Evolutionary conservation across 768 basidiomycete genomes (phyloP), one percentile per base, ranked within the genome.

Genomic region (Suillus bovinus): DNA sequence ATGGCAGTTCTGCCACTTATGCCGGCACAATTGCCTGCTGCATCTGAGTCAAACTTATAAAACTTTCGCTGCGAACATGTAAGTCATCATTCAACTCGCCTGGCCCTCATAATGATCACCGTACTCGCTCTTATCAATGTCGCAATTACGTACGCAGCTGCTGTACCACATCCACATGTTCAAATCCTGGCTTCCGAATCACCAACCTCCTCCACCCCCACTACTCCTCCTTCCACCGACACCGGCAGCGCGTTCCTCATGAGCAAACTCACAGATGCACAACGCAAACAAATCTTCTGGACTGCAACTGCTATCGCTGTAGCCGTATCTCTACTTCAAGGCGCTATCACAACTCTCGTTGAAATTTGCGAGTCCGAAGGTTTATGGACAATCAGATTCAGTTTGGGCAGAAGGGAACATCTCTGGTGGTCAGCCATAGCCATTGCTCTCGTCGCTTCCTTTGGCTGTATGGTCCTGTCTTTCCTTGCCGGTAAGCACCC

Each of bases 351-450:
- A 6, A 33, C 58, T 11, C 24, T 59, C 17, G 13, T 59, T 14
- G 16, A 59, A 17, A 52, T 59, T 17, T 59, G 44, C 42, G 58
- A 59, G 46, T 52, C 20, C 3, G 27, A 59, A 49, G 44, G 46
- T 4, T 20, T 52, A 24, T 59, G 46, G 58, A 59, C 58, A 6
- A 34, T 34, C 46, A 31, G 46, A 44, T 59, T 59, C n/a, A 47
- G 27, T 34, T 47, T 53, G 5, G 58, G 4, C 16, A 47, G 31
- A 16, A 17, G 44, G 6, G 46, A 59, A 27, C 41, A 58, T 22
- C 8, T 58, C 6, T 58, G 57, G 42, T 58, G 57, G 57, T 10
- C 57, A 29, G 59, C 31, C 20, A 59, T 59, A 47, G 47, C 31
- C 8, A 2, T 59, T 9, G 46, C 58, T 34, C 46, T 59, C 33